Evolutionary conservation across 164 flowering plant genomes (phyloP).

Genomic region (Kingdonia uniflora): DNA sequence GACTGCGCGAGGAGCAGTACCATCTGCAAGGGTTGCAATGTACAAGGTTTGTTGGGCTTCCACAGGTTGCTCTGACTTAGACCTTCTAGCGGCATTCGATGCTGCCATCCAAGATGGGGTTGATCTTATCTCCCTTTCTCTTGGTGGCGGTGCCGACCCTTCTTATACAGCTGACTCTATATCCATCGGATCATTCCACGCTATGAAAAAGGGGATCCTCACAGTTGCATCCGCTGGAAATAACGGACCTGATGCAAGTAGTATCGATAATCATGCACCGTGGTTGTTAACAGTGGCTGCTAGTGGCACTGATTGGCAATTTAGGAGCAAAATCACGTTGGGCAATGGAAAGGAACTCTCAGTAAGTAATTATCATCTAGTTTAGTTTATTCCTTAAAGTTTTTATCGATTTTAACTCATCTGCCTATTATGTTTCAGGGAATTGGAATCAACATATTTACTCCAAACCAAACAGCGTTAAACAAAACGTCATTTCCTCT

Average conservation of each 20-base stretch:
- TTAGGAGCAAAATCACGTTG: conserved; percentile 35
- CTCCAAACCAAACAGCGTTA: conserved; percentile 25
- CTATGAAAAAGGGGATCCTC: conserved; percentile 54
- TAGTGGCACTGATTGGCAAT: conserved; percentile 44
- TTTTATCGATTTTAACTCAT: background rate
- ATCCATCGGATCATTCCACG: conserved; percentile 68
- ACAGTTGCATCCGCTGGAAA: conserved; percentile 70
- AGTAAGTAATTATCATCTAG: conserved; percentile 22
- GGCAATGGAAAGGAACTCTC: conserved; percentile 41
- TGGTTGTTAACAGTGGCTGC: conserved; percentile 82
- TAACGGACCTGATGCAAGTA: conserved; percentile 34
- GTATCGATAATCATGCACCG: conserved; percentile 48
- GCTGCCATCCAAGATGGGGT: conserved; percentile 82
- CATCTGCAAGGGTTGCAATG: conserved; percentile 57
- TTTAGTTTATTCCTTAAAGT: background rate
- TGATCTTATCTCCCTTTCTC: conserved; percentile 59
- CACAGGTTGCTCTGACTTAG: conserved; percentile 52
- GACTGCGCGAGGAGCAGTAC: conserved; percentile 67
- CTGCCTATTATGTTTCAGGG: conserved; percentile 34
- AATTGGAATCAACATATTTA: conserved; percentile 41
- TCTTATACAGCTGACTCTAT: conserved; percentile 29
- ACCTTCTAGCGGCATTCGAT: conserved; percentile 72
- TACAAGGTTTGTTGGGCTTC: conserved; percentile 73
- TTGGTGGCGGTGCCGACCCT: conserved; percentile 25
- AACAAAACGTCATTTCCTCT: conserved; percentile 57